Conservation (phyloP, 352 stramenopile genomes). For the Pythium biforme region DNA sequence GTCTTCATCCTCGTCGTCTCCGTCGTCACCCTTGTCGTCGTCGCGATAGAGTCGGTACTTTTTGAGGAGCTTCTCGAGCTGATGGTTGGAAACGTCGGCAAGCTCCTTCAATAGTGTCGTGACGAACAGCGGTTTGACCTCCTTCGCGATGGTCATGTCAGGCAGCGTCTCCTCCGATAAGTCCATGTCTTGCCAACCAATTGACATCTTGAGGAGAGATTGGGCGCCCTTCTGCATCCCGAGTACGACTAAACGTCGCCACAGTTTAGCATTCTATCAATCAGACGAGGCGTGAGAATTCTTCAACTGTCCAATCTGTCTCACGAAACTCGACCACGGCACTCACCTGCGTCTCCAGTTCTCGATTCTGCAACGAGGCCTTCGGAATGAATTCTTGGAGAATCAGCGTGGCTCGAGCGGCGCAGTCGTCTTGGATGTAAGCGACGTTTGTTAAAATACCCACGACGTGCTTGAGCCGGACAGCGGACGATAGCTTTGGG, state of each 20-base stretch:
- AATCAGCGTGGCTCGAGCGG: conserved; percentile 44
- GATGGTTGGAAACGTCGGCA: conserved; percentile 43
- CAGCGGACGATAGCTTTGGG: conserved; percentile 55
- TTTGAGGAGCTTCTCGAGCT: conserved; percentile 54
- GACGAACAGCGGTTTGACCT: conserved; percentile 46
- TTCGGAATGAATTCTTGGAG: conserved; percentile 57
- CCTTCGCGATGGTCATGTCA: conserved; percentile 30
- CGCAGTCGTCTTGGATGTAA: conserved; percentile 66
- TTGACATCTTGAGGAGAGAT: conserved; percentile 68
- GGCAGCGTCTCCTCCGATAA: conserved; percentile 49
- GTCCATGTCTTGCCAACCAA: conserved; percentile 64
- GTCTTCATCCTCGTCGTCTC: conserved; percentile 20
- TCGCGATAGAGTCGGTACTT: conserved; percentile 28
- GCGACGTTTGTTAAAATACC: conserved; percentile 69
- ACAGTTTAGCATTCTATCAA: conserved; percentile 46
- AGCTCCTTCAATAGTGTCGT: conserved; percentile 54
- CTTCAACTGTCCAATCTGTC: background rate
- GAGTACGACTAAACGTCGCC: conserved; percentile 45
- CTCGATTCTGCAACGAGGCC: conserved; percentile 41
- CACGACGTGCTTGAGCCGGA: conserved; percentile 65
- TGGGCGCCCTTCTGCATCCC: conserved; percentile 60
- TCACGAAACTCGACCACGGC: background rate
- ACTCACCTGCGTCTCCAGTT: conserved; percentile 43
- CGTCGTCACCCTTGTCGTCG: conserved; percentile 21
- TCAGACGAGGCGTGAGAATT: background rate